Evolutionary conservation across 2,329 filamentous ascomycete genomes (phyloP), one percentile per base, ranked within the genome.

Genomic region (Zasmidium citrigriseum): DNA sequence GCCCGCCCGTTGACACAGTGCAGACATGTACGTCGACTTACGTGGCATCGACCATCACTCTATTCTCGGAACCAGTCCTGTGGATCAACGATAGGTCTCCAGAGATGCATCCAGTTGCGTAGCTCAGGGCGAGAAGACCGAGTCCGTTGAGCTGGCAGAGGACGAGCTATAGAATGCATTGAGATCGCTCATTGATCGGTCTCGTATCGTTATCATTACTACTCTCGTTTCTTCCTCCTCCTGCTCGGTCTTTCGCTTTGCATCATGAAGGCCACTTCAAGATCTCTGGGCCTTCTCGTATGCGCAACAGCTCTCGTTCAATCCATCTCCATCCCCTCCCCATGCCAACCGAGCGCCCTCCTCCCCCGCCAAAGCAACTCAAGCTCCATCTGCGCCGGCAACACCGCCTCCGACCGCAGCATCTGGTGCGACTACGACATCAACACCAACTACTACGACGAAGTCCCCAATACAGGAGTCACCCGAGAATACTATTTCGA

Each of bases 401-500:
- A 75, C 51, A 63, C 64, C 22, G 74, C 73, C 10, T 63, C 61
- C 25, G 67, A 71, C 53, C 60, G 66, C 11, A 61, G 57, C 18
- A 52, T 55, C 16, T 70, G 66, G 66, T 75, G 74, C 57, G 71
- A 72, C 22, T 73, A 71, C 48, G 69, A 73, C 64, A 69, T 71
- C 52, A 68, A 62, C 46, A 73, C 71, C 18, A 66, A 76, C 56
- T 72, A 72, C 54, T 75, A 76, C 63, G 64, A 72, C 18, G 68
- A 70, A 38, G 66, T 65, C 1, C 54, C 54, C 29, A 24, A 57
- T 21, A 57, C 55, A 11, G 55, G 52, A 18, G 67, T 68, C 1
- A 73, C 68, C 5, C 68, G 71, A 9, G 69, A 80, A 69, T 82
- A 80, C 58, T 73, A 75, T 55, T 72, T 80, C 34, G 75, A 77